Base-by-base conservation (phyloP, 2,329 filamentous ascomycete genomes). In the Verticillium dahliae region DNA sequence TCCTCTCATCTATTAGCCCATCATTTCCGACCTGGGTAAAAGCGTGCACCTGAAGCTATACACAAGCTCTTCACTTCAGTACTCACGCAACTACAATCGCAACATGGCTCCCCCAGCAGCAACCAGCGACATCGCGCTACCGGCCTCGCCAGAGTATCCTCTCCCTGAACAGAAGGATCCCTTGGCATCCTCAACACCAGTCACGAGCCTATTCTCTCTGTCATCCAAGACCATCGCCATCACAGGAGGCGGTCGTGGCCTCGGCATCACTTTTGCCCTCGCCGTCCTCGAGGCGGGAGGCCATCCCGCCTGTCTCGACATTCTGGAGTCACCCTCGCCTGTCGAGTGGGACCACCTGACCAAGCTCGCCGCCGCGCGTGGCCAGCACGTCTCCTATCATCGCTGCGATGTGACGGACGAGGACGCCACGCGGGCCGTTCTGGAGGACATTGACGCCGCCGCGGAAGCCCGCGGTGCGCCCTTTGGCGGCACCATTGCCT, bases 261-360 rank as follows among this genome's bases (percentile, higher is more conserved):
- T 84, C 1, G 81, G 81, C 14, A 78, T 83, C 50, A 78, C 76
- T 18, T 73, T 84, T 14, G 77, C 81, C 4, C 72, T 73, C 34
- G 81, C 80, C 2, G 73, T 83, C 3, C 67, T 80, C 56, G 81
- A 83, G 65, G 78, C 79, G 14, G 79, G 80, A 15, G 81, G 77
- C 37, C 74, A 79, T 66, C 80, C 79, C 55, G 78, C 77, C 6
- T 81, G 78, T 63, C 68, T 83, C 13, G 80, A 83, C 62, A 74
- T 81, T 22, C 71, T 79, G 10, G 65, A 74, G 0, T 65, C 70
- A 31, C 75, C 76, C 31, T 71, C 72, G 56, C 69, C 68, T 34
- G 64, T 66, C 14, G 75, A 81, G 66, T 82, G 79, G 77, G 66
- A 72, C 22, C 68, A 68, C 18, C 71, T 82, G 31, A 71, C 75